A percentile compares a stretch with the other conserved stretches of the same genome.
Evolutionary conservation across 352 stramenopile species (phyloP).

Genomic region (Globisporangium alternatum): DNA sequence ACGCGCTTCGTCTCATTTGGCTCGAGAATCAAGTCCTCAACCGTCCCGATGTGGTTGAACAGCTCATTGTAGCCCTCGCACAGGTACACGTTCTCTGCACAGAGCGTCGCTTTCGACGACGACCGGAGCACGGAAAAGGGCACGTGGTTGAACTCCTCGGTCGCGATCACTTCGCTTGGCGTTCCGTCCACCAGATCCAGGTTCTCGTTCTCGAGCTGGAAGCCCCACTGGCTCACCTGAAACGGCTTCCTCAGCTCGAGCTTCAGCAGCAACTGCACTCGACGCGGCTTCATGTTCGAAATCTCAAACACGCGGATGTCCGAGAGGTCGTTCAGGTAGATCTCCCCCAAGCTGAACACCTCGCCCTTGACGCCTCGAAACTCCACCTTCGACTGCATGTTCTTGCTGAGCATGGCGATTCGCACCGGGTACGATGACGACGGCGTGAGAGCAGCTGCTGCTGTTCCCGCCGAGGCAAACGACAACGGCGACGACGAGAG

Average conservation of each 20-base stretch:
- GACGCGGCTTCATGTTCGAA: conserved; percentile 51
- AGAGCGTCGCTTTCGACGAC: conserved; percentile 64
- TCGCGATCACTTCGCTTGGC: conserved; percentile 23
- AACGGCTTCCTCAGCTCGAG: conserved; percentile 83
- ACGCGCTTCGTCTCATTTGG: conserved; percentile 67
- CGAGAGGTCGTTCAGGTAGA: conserved; percentile 87
- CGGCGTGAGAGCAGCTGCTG: conserved; percentile 13
- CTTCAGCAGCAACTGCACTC: conserved; percentile 60
- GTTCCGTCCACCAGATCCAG: conserved; percentile 48
- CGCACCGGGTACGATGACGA: conserved; percentile 31
- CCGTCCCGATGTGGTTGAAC: conserved; percentile 82
- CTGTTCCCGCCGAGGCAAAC: background rate
- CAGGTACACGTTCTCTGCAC: conserved; percentile 76
- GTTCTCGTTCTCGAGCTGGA: conserved; percentile 89
- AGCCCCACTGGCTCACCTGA: conserved; percentile 67
- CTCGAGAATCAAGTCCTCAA: conserved; percentile 59
- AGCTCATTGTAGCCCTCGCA: conserved; percentile 88
- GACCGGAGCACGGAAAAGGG: conserved; percentile 68
- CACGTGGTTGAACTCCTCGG: conserved; percentile 76
- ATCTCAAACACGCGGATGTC: conserved; percentile 83
- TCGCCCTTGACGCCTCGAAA: conserved; percentile 52
- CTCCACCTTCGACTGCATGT: conserved; percentile 43
- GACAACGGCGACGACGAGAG: conserved; percentile 13
- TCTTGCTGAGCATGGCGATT: conserved; percentile 67
- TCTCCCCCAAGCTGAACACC: conserved; percentile 64